These are phyloP conservation scores for Alternaria sp. DNA, from an alignment of 2,329 filamentous ascomycete genomes.

Conservation along the genomic window DNA sequence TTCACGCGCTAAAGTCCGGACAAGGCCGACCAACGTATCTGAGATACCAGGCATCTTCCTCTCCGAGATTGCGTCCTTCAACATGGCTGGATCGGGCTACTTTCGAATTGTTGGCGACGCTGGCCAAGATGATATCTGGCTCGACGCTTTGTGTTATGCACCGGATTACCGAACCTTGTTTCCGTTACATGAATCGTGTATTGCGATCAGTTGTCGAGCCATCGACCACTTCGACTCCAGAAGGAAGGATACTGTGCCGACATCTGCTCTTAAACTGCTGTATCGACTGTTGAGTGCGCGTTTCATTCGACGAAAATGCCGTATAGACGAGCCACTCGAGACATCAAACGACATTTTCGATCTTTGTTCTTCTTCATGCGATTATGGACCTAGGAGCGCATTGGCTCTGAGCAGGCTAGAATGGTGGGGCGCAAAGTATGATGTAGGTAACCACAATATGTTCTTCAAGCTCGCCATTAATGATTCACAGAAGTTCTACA, in stretches of 20 bases:
- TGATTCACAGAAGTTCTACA: constrained; percentile 29
- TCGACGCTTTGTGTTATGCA: constrained; percentile 21
- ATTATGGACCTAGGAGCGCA: constrained; percentile 27
- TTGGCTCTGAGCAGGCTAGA: constrained; percentile 24
- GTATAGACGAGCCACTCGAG: background rate
- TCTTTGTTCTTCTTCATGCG: constrained; percentile 10
- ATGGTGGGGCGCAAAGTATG: constrained; percentile 34
- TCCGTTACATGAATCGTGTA: constrained; percentile 32
- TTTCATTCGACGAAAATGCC: constrained; percentile 1
- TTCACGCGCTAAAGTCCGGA: background rate
- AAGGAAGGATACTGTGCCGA: background rate
- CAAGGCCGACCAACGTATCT: constrained; percentile 15
- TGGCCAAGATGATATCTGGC: constrained; percentile 12
- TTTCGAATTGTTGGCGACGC: constrained; percentile 23
- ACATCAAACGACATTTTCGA: constrained; percentile 26
- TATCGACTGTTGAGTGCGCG: constrained; percentile 19
- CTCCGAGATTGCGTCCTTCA: constrained; percentile 23
- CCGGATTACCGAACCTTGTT: constrained; percentile 22
- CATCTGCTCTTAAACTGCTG: constrained; percentile 13
- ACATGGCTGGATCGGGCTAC: constrained; percentile 14
- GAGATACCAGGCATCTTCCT: constrained; percentile 20
- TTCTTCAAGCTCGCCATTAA: background rate
- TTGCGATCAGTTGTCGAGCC: constrained; percentile 26
- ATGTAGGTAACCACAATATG: constrained; percentile 14
- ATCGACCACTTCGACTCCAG: constrained; percentile 12